Evolutionary conservation across 139 green algal genomes (phyloP).

Genomic region (Chloropicon primus): DNA sequence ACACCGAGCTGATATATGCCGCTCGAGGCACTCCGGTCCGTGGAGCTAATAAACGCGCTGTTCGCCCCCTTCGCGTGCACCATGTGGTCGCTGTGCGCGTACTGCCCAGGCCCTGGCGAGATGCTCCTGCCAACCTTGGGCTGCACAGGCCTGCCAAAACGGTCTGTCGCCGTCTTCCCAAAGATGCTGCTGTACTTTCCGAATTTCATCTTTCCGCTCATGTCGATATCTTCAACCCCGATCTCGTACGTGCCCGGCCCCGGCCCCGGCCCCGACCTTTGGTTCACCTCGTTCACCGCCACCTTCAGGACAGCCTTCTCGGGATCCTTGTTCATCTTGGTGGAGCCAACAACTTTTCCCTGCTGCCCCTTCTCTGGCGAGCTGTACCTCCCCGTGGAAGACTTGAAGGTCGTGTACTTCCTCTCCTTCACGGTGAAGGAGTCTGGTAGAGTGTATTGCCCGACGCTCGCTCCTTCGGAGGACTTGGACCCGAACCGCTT

Average conservation of each 20-base stretch:
- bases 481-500: background rate
- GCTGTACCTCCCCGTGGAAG: background rate
- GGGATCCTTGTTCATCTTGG: background rate
- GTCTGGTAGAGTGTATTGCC: background rate
- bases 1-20: background rate
- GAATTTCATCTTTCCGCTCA: background rate
- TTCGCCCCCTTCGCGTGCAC: background rate
- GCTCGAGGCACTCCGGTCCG: background rate
- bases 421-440: background rate
- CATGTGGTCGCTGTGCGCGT: background rate
- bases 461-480: background rate
- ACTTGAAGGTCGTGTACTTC: background rate
- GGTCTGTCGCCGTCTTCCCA: background rate
- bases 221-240: too few species aligned
- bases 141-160: background rate
- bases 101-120: background rate
- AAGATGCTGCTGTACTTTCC: background rate
- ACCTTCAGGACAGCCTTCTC: background rate
- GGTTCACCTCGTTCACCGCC: background rate
- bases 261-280: too few species aligned
- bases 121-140: background rate
- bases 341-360: background rate
- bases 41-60: background rate
- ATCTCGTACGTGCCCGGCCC: background rate
- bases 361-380: background rate